Conservation (phyloP, 495 filamentous ascomycete species). For the Endocarpon pusillum region DNA sequence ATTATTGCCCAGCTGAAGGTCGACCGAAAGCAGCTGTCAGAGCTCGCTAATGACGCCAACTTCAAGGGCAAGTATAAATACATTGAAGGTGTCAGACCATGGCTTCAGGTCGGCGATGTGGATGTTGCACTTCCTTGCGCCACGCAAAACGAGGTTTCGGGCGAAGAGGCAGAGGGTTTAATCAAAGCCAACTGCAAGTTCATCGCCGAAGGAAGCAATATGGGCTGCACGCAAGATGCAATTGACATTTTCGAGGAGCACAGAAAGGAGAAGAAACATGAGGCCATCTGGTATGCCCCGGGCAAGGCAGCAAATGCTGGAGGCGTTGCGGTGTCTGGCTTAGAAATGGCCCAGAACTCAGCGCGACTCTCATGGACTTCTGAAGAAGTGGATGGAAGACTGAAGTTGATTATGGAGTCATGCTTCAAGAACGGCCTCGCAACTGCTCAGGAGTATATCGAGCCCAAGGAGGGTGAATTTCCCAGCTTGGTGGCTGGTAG, state of each 20-base stretch:
- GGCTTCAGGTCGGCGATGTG: slow-evolving; percentile 72
- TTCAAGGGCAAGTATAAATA: slow-evolving; percentile 64
- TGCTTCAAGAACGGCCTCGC: slow-evolving; percentile 85
- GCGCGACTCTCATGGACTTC: slow-evolving; percentile 65
- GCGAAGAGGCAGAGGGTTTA: slow-evolving; percentile 72
- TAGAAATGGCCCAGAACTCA: slow-evolving; percentile 99
- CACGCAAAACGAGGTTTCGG: slow-evolving; percentile 92
- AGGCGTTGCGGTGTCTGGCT: slow-evolving; percentile 90
- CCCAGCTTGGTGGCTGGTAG: slow-evolving; percentile 80
- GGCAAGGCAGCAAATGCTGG: slow-evolving; percentile 91
- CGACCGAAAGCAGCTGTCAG: slow-evolving; percentile 62
- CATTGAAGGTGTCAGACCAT: slow-evolving; percentile 75
- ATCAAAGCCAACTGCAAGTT: slow-evolving; percentile 63
- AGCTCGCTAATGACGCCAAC: slow-evolving; percentile 31
- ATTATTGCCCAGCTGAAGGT: slow-evolving; percentile 74
- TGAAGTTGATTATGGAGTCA: slow-evolving; percentile 85
- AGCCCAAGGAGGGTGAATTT: slow-evolving; percentile 59
- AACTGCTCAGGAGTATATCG: slow-evolving; percentile 77
- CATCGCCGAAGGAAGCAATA: slow-evolving; percentile 95
- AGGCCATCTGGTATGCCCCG: slow-evolving; percentile 87
- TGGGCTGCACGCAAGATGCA: slow-evolving; percentile 93
- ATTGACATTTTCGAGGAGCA: slow-evolving; percentile 84
- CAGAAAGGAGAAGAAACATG: slow-evolving; percentile 46
- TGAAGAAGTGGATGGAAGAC: slow-evolving; percentile 81
- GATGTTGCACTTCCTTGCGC: slow-evolving; percentile 86